phyloP scores from a whole-genome alignment of 108 stramenopile genomes.

The Skeletonema menzelii region DNA sequence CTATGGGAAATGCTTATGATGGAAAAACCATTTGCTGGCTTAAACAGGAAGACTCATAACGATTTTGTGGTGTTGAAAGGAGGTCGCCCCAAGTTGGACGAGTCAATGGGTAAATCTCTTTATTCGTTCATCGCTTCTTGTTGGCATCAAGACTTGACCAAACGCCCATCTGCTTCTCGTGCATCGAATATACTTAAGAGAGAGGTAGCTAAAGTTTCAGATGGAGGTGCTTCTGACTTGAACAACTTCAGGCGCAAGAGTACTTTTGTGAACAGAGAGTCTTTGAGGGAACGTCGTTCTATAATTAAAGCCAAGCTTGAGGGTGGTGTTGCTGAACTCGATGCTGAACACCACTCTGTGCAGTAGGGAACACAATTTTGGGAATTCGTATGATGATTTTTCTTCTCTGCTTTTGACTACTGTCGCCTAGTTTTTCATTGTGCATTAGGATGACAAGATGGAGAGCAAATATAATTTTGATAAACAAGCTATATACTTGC shows the following conservation, averaged over 20 bases:
- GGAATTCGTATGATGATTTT: too few relatives aligned
- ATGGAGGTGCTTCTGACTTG: constrained; percentile 17
- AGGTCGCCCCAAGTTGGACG: constrained; percentile 16
- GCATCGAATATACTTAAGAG: constrained; percentile 24
- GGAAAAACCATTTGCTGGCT: constrained; percentile 59
- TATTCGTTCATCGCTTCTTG: constrained; percentile 9
- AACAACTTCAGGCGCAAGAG: constrained; percentile 32
- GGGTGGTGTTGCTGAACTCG: too few relatives aligned
- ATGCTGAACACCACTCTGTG: too few relatives aligned
- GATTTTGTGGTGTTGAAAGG: constrained; percentile 28
- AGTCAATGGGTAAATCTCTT: constrained; percentile 18
- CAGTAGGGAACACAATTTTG: too few relatives aligned
- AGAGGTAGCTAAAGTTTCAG: constrained; percentile 18
- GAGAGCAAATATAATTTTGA: background rate
- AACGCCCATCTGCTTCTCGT: constrained; percentile 13
- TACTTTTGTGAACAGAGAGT: constrained; percentile 29
- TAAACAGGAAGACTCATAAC: constrained; percentile 11
- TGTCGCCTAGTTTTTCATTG: too few relatives aligned
- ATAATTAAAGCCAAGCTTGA: background rate
- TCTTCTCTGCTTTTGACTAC: too few relatives aligned
- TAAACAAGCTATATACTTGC: too few relatives aligned
- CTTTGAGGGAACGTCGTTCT: background rate
- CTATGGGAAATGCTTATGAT: constrained; percentile 69
- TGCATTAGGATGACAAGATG: too few relatives aligned
- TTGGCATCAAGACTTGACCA: constrained; percentile 33